These are phyloP conservation scores for Penicillium cinerascens DNA, from an alignment of 495 filamentous ascomycete genomes.

Conservation along the genomic window DNA sequence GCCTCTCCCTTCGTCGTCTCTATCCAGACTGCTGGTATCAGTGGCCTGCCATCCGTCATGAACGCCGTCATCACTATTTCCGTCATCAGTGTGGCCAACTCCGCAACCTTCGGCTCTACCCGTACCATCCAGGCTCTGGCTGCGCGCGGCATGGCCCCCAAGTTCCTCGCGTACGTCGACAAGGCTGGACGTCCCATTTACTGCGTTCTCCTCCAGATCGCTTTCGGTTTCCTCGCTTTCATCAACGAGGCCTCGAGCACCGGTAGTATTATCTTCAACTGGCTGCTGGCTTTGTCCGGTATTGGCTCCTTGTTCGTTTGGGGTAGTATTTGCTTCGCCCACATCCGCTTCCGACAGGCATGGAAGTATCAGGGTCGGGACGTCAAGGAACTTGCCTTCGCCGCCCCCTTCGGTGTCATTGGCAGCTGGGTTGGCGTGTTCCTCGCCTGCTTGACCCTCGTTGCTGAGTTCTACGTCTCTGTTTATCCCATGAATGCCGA, in stretches of 20 bases:
- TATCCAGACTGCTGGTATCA: slow-evolving; percentile 62
- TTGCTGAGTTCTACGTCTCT: slow-evolving; percentile 55
- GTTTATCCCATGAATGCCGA: slow-evolving; percentile 45
- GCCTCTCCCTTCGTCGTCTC: slow-evolving; percentile 75
- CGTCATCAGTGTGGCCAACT: slow-evolving; percentile 64
- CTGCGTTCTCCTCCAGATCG: slow-evolving; percentile 50
- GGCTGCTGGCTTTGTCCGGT: slow-evolving; percentile 68
- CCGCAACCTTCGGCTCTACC: slow-evolving; percentile 58
- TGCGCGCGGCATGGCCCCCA: slow-evolving; percentile 54
- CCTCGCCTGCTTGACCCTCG: slow-evolving; percentile 52
- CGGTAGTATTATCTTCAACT: slow-evolving; percentile 46
- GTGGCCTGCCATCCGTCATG: slow-evolving; percentile 65
- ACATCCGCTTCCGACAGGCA: slow-evolving; percentile 69
- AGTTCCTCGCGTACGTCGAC: slow-evolving; percentile 55
- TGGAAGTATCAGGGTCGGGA: slow-evolving; percentile 53
- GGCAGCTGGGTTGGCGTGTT: slow-evolving; percentile 65
- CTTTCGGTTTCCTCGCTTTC: slow-evolving; percentile 54
- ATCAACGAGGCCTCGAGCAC: slow-evolving; percentile 43
- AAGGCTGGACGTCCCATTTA: slow-evolving; percentile 53
- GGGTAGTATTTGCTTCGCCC: slow-evolving; percentile 66
- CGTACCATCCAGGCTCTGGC: slow-evolving; percentile 63
- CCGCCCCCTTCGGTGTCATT: slow-evolving; percentile 59
- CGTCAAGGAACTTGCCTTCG: slow-evolving; percentile 70
- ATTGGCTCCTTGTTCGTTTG: slow-evolving; percentile 67
- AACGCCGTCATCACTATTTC: slow-evolving; percentile 71